Evolutionary conservation across 495 filamentous ascomycete species (phyloP).

Genomic region (Aspergillus asperescens): DNA sequence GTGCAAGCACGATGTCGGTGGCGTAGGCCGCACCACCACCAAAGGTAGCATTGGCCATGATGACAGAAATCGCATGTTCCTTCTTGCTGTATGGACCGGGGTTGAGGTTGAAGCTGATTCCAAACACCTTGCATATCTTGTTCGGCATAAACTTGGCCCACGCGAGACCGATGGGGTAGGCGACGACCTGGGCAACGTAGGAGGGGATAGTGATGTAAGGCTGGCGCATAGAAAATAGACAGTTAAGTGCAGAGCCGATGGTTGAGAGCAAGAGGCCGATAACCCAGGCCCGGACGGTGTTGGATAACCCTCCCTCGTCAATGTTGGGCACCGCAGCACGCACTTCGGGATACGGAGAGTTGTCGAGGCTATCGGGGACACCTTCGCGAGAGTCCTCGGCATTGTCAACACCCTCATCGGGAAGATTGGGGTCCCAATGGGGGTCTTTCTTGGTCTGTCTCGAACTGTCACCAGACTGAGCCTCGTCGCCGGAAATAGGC

Average conservation of each 20-base stretch:
- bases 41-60: slow-evolving; percentile 57
- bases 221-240: slow-evolving; percentile 62
- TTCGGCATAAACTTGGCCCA: slow-evolving; percentile 51
- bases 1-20: slow-evolving; percentile 61
- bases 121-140: slow-evolving; percentile 49
- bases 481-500: slow-evolving; percentile 37
- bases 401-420: slow-evolving; percentile 55
- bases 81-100: slow-evolving; percentile 73
- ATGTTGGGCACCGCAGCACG: slow-evolving; percentile 42
- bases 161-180: slow-evolving; percentile 60
- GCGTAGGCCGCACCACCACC: slow-evolving; percentile 55
- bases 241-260: slow-evolving; percentile 63
- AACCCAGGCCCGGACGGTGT: slow-evolving; percentile 67
- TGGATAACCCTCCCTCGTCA: slow-evolving; percentile 61
- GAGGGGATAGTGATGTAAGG: slow-evolving; percentile 63
- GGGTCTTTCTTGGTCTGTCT: slow-evolving; percentile 49
- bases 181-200: slow-evolving; percentile 64
- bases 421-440: slow-evolving; percentile 65
- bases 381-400: slow-evolving; percentile 49
- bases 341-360: slow-evolving; percentile 66
- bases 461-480: not conserved
- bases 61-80: slow-evolving; percentile 67
- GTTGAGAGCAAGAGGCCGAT: slow-evolving; percentile 64
- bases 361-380: slow-evolving; percentile 55
- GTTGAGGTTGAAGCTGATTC: slow-evolving; percentile 54